Evolutionary conservation across 768 basidiomycete species (phyloP).

Genomic region (Calocera viscosa): DNA sequence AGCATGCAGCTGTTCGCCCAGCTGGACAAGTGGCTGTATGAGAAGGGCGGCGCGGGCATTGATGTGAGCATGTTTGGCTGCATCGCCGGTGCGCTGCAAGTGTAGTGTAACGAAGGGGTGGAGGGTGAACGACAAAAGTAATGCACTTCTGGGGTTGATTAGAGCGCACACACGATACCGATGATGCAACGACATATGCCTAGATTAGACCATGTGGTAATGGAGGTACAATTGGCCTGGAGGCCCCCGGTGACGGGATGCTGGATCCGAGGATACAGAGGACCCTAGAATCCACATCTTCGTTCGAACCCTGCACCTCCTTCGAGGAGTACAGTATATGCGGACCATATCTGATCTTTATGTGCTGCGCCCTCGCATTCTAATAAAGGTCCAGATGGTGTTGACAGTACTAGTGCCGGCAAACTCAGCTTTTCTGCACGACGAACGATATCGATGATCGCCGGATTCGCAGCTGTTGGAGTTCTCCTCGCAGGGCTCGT

Average conservation of each 20-base stretch:
- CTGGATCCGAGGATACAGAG: too few relatives aligned
- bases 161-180: neutral
- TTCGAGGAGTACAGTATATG: too few relatives aligned
- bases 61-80: constrained; percentile 27
- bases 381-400: neutral
- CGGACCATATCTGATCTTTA: neutral
- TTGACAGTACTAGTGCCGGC: too few relatives aligned
- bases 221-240: neutral
- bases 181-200: neutral
- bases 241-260: too few relatives aligned
- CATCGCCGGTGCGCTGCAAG: neutral
- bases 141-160: too few relatives aligned
- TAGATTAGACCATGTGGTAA: neutral
- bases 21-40: constrained; percentile 63
- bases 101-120: neutral
- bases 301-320: too few relatives aligned
- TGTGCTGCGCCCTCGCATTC: neutral
- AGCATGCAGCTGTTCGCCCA: constrained; percentile 63
- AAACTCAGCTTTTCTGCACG: neutral
- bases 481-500: neutral
- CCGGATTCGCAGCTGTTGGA: neutral
- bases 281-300: too few relatives aligned
- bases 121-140: too few relatives aligned
- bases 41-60: constrained; percentile 47
- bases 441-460: neutral